Base-by-base conservation (phyloP, 148 eudicot species). In the Euryodendron excelsum region DNA sequence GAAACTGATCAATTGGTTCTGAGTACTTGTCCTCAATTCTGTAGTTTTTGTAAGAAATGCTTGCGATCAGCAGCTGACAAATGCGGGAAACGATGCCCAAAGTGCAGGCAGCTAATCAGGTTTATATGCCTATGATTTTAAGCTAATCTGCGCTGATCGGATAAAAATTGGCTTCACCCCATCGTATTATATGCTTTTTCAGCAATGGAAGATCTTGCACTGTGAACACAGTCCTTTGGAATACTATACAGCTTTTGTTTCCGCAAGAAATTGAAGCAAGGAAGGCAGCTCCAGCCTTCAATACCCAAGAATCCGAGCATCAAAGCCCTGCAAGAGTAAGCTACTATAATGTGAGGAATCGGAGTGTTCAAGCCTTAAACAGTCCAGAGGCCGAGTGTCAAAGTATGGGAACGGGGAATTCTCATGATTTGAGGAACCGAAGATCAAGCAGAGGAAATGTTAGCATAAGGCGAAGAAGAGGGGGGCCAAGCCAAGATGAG, bases 211-310 rank as follows among this genome's bases (percentile, higher is more conserved):
- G 94, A 85, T 92, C 96, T 66, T 96, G 93, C 89, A 96, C 97
- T 3, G 88, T 96, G 69, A 96, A 96, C 85, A 96, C 98, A 6
- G 98, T 96, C 69, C 95, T 96, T n/a, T 96, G 99, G 99, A 96
- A 96, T 84, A 96, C 99, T 3, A 90, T 93, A 70, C 99, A 93
- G 61, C 95, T 96, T 61, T 86, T 96, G 79, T 96, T 96, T 82
- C 99, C 99, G 21, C 79, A 81, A 74, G 99, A 96, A 84, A 87
- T 96, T 2, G 92, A 96, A 82, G 88, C 90, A 60, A 92, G 95
- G 74, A 91, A 88, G 74, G 88, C 80, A 67, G 80, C 91, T 3
- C 85, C 69, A 41, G 79, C 80, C 20, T 44, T 58, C 48, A 87
- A 80, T 39, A 69, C 52, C 33, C 65, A 71, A 76, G 86, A 86